A percentile compares a stretch with the other conserved stretches of the same genome.
phyloP scores from a whole-genome alignment of 1,284 basidiomycete species.

The Volvariella surrecta region DNA sequence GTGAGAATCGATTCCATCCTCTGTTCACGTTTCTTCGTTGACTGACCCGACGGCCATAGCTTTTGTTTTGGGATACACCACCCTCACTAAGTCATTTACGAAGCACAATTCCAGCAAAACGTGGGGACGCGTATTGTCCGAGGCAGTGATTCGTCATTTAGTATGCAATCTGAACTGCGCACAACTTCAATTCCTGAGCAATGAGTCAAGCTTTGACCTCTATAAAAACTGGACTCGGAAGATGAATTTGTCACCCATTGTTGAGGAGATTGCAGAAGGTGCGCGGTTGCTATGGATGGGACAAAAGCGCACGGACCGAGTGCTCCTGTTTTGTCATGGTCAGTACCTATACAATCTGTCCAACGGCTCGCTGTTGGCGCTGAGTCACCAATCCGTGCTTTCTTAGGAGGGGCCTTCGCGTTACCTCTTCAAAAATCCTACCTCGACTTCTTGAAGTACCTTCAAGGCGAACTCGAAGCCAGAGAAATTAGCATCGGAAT shows the following conservation, averaged over 20 bases:
- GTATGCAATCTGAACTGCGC: background rate
- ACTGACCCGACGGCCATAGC: too few species aligned
- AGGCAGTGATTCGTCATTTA: background rate
- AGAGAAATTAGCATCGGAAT: slow-evolving; percentile 15
- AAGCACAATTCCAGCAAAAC: background rate
- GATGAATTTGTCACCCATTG: slow-evolving; percentile 10
- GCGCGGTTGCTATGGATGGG: slow-evolving; percentile 24
- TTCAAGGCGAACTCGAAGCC: slow-evolving; percentile 13
- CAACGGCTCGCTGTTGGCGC: too few species aligned
- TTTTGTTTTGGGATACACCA: background rate
- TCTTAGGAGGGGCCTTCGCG: slow-evolving; percentile 18
- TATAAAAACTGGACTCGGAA: slow-evolving; percentile 15
- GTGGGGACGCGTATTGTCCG: slow-evolving; percentile 2
- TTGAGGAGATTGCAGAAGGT: slow-evolving; percentile 17
- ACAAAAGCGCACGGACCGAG: slow-evolving; percentile 18
- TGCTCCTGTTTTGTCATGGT: slow-evolving; percentile 25
- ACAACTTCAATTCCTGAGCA: slow-evolving; percentile 17
- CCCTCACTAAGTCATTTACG: background rate
- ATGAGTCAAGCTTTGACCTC: slow-evolving; percentile 4
- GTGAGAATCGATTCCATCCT: too few species aligned
- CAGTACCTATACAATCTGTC: too few species aligned
- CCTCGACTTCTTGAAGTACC: slow-evolving; percentile 17
- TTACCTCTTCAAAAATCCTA: slow-evolving; percentile 12
- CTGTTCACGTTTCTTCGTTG: too few species aligned
- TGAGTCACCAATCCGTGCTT: too few species aligned